phyloP scores from a whole-genome alignment of 768 basidiomycete species.

The Tubosaeta sp. region DNA sequence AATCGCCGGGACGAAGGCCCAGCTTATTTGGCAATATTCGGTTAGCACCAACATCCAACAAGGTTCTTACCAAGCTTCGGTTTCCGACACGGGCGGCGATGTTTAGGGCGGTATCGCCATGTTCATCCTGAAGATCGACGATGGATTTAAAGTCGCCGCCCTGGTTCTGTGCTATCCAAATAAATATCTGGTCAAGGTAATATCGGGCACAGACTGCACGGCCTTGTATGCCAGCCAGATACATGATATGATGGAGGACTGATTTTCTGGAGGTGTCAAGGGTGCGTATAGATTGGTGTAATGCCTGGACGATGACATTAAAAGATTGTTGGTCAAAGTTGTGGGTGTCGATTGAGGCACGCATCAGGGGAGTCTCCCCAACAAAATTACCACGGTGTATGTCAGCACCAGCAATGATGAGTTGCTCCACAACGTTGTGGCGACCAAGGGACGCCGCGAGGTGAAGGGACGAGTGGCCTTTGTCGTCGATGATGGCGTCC shows the following conservation, averaged over 20 bases:
- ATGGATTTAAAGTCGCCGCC: conserved; percentile 72
- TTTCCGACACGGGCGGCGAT: conserved; percentile 94
- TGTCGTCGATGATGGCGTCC: conserved; percentile 88
- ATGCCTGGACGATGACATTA: conserved; percentile 52
- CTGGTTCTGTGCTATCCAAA: conserved; percentile 78
- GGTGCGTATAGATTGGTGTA: conserved; percentile 78
- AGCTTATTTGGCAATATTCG: conserved; percentile 86
- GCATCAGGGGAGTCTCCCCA: conserved; percentile 92
- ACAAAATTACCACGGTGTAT: conserved; percentile 87
- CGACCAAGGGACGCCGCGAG: conserved; percentile 86
- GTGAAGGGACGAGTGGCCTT: conserved; percentile 92
- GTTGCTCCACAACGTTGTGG: conserved; percentile 57
- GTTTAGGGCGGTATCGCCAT: conserved; percentile 95
- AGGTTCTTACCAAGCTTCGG: conserved; percentile 74
- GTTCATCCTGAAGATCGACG: conserved; percentile 88
- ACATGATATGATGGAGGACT: conserved; percentile 87
- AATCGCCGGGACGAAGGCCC: conserved; percentile 90
- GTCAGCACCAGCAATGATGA: conserved; percentile 80
- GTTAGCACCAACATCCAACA: conserved; percentile 93
- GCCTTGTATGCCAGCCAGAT: conserved; percentile 88
- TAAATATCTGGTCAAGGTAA: conserved; percentile 87
- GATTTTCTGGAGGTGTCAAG: conserved; percentile 83
- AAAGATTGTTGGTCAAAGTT: conserved; percentile 79
- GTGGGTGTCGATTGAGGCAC: conserved; percentile 86
- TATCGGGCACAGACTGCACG: conserved; percentile 80